Percentiles rank a stretch among this genome's conserved stretches.
Evolutionary conservation across 192 early-diverging fungal genomes (phyloP).

Genomic region (Linnemannia hyalina): DNA sequence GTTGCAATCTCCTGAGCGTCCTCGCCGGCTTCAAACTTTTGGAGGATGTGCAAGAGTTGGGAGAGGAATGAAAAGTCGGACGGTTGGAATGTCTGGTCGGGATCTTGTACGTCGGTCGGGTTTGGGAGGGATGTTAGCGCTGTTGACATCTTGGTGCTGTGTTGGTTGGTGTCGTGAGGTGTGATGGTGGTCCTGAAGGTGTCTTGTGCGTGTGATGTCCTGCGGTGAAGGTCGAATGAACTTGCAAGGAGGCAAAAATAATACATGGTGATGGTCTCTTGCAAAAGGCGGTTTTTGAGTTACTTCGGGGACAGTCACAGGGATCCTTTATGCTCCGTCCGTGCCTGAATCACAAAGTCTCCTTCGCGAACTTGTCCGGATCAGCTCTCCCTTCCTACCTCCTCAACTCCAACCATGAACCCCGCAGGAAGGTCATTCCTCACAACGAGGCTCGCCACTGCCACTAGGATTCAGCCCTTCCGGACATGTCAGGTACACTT

Average conservation of each 20-base stretch:
- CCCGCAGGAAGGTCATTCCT: background rate
- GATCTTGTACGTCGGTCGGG: slow-evolving; percentile 11
- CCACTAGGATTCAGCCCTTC: background rate
- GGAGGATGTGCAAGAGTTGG: slow-evolving; percentile 43
- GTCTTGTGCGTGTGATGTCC: background rate
- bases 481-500: background rate
- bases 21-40: slow-evolving; percentile 44
- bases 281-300: background rate
- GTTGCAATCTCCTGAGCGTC: slow-evolving; percentile 50
- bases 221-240: background rate
- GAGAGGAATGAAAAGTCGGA: slow-evolving; percentile 57
- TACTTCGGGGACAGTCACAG: background rate
- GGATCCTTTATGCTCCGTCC: background rate
- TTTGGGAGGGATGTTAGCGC: background rate
- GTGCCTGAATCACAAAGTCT: background rate
- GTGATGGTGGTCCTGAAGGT: background rate
- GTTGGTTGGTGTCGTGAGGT: background rate
- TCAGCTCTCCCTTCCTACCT: background rate
- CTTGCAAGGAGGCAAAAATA: background rate
- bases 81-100: slow-evolving; percentile 44
- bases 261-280: background rate
- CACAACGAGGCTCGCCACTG: background rate
- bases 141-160: background rate
- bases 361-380: background rate
- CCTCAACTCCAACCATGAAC: background rate